phyloP scores from a whole-genome alignment of 2,329 filamentous ascomycete genomes.

The Diaporthe citrichinensis region DNA sequence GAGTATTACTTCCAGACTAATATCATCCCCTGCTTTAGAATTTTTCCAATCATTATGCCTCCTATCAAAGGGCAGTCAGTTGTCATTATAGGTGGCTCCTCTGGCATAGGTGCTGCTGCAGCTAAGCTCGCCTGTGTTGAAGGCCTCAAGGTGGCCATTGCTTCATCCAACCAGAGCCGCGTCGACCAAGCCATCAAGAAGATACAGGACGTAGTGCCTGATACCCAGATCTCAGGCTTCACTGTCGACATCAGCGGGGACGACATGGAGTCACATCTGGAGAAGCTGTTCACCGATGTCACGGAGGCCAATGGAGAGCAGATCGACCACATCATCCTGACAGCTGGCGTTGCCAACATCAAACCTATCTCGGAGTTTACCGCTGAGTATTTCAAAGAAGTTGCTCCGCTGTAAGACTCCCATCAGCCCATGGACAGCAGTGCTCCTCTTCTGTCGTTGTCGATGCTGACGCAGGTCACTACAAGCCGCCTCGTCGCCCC shows the following conservation, averaged over 20 bases:
- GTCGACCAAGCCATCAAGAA: constrained; percentile 31
- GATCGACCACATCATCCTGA: constrained; percentile 66
- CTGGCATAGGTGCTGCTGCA: constrained; percentile 37
- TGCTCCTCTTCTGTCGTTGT: background rate
- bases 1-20: background rate
- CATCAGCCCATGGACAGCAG: background rate
- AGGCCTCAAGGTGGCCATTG: constrained; percentile 34
- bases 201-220: constrained; percentile 39
- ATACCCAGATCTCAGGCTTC: constrained; percentile 55
- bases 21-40: background rate
- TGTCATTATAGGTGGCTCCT: constrained; percentile 37
- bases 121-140: constrained; percentile 36
- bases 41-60: constrained; percentile 8
- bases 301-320: constrained; percentile 47
- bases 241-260: constrained; percentile 60
- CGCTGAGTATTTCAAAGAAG: constrained; percentile 55
- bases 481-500: constrained; percentile 59
- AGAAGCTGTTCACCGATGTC: constrained; percentile 53
- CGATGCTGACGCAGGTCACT: background rate
- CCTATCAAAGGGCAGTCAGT: constrained; percentile 32
- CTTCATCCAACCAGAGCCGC: constrained; percentile 32
- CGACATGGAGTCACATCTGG: constrained; percentile 60
- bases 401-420: constrained; percentile 54
- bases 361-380: constrained; percentile 55
- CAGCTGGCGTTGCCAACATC: constrained; percentile 60